Evolutionary conservation across 106 monocot genomes (phyloP).

Genomic region (Alisma plantagoaquatica): DNA sequence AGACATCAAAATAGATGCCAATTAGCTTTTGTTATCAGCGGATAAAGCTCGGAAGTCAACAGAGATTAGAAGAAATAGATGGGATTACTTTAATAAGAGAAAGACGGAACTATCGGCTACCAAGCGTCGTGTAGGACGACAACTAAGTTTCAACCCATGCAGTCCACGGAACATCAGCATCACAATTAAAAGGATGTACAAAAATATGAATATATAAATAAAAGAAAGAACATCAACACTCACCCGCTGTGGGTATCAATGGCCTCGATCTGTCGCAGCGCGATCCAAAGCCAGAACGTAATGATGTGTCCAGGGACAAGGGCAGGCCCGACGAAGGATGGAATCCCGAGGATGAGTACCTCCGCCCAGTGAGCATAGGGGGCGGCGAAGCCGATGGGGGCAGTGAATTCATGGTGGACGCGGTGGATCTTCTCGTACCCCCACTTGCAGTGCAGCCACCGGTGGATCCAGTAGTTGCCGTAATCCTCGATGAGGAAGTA

Average conservation of each 20-base stretch:
- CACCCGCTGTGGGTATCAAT: constrained; percentile 93
- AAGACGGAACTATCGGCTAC: too few species aligned
- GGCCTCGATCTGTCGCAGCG: constrained; percentile 76
- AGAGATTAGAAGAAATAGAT: too few species aligned
- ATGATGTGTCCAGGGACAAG: constrained; percentile 78
- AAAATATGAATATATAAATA: too few species aligned
- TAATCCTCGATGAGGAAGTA: constrained; percentile 77
- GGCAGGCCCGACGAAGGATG: constrained; percentile 70
- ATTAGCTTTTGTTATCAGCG: too few species aligned
- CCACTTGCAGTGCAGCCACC: constrained; percentile 59
- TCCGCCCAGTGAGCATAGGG: constrained; percentile 94
- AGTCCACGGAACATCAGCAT: too few species aligned
- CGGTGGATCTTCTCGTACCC: constrained; percentile 83
- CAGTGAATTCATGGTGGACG: constrained; percentile 86
- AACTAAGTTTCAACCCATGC: too few species aligned
- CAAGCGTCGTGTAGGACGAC: too few species aligned
- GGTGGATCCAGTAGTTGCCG: constrained; percentile 88
- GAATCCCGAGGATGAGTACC: constrained; percentile 70
- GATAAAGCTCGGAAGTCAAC: too few species aligned
- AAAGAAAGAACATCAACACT: too few species aligned
- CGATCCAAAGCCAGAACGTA: constrained; percentile 85
- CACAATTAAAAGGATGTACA: too few species aligned
- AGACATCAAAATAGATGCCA: too few species aligned
- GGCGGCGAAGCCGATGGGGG: constrained; percentile 85
- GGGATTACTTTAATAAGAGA: too few species aligned